phyloP scores from a whole-genome alignment of 257 asterid species.

The Ballota nigra region DNA sequence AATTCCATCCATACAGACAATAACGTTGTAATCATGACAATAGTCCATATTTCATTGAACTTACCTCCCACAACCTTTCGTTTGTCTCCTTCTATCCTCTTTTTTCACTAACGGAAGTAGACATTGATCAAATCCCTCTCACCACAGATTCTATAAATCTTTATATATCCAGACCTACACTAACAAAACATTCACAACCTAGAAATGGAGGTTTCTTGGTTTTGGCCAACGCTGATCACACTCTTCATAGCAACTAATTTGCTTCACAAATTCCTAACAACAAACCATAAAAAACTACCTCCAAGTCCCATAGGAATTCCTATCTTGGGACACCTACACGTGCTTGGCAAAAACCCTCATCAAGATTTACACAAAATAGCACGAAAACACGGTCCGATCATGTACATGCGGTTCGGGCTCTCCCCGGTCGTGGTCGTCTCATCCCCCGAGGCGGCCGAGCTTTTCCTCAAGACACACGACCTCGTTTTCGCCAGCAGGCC shows the following conservation, averaged over 20 bases:
- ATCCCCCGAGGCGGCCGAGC: too few species aligned
- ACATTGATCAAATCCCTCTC: background rate
- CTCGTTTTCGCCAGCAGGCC: slow-evolving; percentile 50
- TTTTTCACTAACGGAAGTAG: background rate
- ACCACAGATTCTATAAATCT: background rate
- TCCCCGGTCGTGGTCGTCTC: too few species aligned
- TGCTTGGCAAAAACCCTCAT: too few species aligned
- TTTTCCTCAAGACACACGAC: too few species aligned
- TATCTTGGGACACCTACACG: slow-evolving; percentile 49
- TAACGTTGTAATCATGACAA: background rate
- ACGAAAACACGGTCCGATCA: too few species aligned
- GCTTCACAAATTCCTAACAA: slow-evolving; percentile 9
- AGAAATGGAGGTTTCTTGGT: slow-evolving; percentile 17
- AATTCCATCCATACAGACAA: background rate
- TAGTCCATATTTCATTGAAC: too few species aligned
- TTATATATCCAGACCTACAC: background rate
- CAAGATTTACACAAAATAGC: too few species aligned
- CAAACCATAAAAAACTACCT: slow-evolving; percentile 33
- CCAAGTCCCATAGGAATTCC: slow-evolving; percentile 59
- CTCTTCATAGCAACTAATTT: background rate
- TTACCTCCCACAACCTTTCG: background rate
- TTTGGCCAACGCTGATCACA: slow-evolving; percentile 18
- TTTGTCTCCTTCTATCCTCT: slow-evolving; percentile 12
- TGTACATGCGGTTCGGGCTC: too few species aligned
- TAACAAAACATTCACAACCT: background rate